Conservation (phyloP, 2,329 filamentous ascomycete species). For the Microdochium bolleyi region DNA sequence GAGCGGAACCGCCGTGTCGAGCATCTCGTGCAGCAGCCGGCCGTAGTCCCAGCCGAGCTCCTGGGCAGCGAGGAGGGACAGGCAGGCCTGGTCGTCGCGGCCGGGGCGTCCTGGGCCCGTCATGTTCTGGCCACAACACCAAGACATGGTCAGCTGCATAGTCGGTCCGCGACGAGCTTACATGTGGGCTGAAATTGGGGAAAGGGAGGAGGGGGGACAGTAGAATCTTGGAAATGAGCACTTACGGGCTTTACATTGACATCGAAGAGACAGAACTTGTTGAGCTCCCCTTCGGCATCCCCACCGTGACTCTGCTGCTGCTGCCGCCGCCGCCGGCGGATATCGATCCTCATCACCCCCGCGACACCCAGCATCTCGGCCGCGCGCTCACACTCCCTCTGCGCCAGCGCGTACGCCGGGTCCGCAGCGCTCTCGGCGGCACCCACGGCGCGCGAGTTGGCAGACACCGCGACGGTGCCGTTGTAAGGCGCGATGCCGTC, state of each 20-base stretch:
- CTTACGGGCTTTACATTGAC: slow-evolving; percentile 43
- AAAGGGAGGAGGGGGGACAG: neutral
- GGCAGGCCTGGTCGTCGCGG: slow-evolving; percentile 36
- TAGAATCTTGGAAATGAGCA: slow-evolving; percentile 11
- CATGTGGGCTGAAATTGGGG: neutral
- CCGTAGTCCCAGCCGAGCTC: slow-evolving; percentile 28
- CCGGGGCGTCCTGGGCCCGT: slow-evolving; percentile 35
- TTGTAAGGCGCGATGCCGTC: slow-evolving; percentile 41
- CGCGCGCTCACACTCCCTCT: slow-evolving; percentile 29
- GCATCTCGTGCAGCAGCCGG: neutral
- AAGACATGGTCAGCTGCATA: too few relatives aligned
- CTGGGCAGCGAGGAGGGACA: slow-evolving; percentile 34
- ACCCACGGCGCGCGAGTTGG: slow-evolving; percentile 32
- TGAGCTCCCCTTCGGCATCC: slow-evolving; percentile 16
- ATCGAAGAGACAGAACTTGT: slow-evolving; percentile 38
- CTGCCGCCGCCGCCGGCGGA: slow-evolving; percentile 20
- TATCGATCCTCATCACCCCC: slow-evolving; percentile 37
- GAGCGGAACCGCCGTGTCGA: neutral
- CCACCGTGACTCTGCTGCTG: neutral
- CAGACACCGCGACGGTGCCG: slow-evolving; percentile 34
- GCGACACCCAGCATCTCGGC: slow-evolving; percentile 28
- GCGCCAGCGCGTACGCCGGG: slow-evolving; percentile 19
- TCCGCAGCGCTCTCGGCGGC: slow-evolving; percentile 23
- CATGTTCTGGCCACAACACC: too few relatives aligned
- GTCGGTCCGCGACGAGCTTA: too few relatives aligned